A percentile compares a stretch with the other conserved stretches of the same genome.
Evolutionary conservation across 2,329 filamentous ascomycete species (phyloP).

Genomic region (Cylindrodendrum hubeiense): DNA sequence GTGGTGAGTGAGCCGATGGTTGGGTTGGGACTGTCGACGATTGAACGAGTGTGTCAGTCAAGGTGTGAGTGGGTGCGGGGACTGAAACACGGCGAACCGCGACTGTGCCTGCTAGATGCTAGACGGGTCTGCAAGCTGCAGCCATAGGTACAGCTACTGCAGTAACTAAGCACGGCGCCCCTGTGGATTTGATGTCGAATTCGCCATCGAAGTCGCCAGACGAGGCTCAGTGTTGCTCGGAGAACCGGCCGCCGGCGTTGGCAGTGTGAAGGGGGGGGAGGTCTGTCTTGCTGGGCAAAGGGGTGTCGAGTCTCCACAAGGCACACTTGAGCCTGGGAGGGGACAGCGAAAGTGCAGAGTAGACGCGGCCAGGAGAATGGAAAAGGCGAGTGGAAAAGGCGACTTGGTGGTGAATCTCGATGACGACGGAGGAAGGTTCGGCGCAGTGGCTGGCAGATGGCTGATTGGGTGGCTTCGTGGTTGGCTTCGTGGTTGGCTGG

Average conservation of each 20-base stretch:
- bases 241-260: background rate
- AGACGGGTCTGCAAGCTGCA: background rate
- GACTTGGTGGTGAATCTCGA: background rate
- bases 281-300: background rate
- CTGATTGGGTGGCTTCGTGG: background rate
- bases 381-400: too few relatives aligned
- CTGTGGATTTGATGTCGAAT: background rate
- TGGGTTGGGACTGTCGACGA: constrained; percentile 13
- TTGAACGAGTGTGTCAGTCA: background rate
- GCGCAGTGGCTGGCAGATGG: background rate
- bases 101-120: background rate
- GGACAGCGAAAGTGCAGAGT: background rate
- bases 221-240: background rate
- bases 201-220: background rate
- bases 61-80: background rate
- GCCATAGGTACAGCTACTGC: background rate
- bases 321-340: background rate
- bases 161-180: background rate
- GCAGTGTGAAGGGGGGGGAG: background rate
- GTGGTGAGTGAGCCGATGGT: constrained; percentile 7
- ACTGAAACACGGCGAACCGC: constrained; percentile 1
- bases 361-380: background rate
- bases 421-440: background rate
- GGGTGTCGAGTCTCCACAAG: background rate
- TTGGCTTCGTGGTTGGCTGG: background rate